These are phyloP conservation scores for Nidula microcarpa DNA, from an alignment of 768 basidiomycete species.

Conservation along the genomic window DNA sequence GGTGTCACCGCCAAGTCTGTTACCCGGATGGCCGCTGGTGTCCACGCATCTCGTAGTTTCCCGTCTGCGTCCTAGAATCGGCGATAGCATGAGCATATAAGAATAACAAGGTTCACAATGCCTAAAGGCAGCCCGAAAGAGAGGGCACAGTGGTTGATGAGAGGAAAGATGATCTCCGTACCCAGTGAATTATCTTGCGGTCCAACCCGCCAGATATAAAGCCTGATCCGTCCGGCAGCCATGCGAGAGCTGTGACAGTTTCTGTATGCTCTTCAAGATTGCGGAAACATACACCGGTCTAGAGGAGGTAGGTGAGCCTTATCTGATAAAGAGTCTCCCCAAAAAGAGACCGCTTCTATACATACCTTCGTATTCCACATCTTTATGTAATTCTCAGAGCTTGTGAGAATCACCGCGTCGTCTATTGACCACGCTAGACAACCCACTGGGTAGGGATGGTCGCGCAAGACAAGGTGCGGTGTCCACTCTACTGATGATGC, in stretches of 20 bases:
- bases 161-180: conserved; percentile 28
- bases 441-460: conserved; percentile 77
- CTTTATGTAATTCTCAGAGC: conserved; percentile 77
- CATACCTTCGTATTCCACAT: conserved; percentile 87
- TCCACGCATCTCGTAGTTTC: conserved; percentile 67
- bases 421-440: conserved; percentile 93
- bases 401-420: conserved; percentile 78
- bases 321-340: conserved; percentile 2
- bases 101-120: conserved; percentile 1
- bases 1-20: conserved; percentile 86
- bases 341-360: background rate
- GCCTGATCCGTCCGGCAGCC: conserved; percentile 85
- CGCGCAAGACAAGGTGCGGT: conserved; percentile 57
- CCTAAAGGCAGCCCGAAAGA: conserved; percentile 8
- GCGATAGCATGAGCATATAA: background rate
- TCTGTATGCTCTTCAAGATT: conserved; percentile 73
- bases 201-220: conserved; percentile 91
- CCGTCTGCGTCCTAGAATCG: conserved; percentile 67
- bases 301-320: conserved; percentile 9
- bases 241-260: conserved; percentile 80
- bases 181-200: conserved; percentile 81
- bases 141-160: conserved; percentile 2
- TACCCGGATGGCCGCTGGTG: conserved; percentile 70
- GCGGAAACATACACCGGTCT: conserved; percentile 75
- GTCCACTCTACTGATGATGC: conserved; percentile 54